phyloP scores from a whole-genome alignment of 1,139 yeast genomes.

The Eremothecium cymbalariae region DNA sequence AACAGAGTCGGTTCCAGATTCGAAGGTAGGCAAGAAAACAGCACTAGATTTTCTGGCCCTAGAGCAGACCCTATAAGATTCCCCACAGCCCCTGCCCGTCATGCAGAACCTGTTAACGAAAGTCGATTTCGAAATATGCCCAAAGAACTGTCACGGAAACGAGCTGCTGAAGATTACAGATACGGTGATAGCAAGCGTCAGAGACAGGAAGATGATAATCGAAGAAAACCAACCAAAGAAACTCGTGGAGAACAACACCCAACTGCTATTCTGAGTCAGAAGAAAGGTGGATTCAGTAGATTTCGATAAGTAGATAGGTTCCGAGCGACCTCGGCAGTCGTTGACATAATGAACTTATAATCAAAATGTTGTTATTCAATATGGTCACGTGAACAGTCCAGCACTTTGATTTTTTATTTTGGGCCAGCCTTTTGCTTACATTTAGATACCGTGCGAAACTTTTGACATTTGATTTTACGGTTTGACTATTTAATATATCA shows the following conservation, averaged over 20 bases:
- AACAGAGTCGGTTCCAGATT: slow-evolving; percentile 5
- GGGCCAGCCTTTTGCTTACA: too few relatives aligned
- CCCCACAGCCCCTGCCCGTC: slow-evolving; percentile 2
- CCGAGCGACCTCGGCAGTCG: too few relatives aligned
- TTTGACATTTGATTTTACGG: too few relatives aligned
- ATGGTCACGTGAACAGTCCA: too few relatives aligned
- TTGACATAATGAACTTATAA: too few relatives aligned
- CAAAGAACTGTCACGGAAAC: slow-evolving; percentile 4
- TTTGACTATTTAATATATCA: not conserved
- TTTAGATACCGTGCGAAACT: too few relatives aligned
- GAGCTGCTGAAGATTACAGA: slow-evolving; percentile 4
- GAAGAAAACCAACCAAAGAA: slow-evolving; percentile 4
- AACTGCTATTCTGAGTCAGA: not conserved
- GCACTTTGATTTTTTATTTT: too few relatives aligned
- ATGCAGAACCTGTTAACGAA: not conserved
- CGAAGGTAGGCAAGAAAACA: slow-evolving; percentile 4
- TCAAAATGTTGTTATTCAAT: too few relatives aligned
- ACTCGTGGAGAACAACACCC: slow-evolving; percentile 1
- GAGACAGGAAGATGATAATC: slow-evolving; percentile 2
- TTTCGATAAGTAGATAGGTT: too few relatives aligned
- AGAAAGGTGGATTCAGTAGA: slow-evolving; percentile 3
- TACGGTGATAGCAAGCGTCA: slow-evolving; percentile 2
- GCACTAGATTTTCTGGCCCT: slow-evolving; percentile 3
- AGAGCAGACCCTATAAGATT: not conserved
- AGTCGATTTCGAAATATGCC: slow-evolving; percentile 4